A percentile compares a stretch with the other conserved stretches of the same genome.
Conservation (phyloP, 2,329 filamentous ascomycete genomes). For the Pestalotiopsis fici region DNA sequence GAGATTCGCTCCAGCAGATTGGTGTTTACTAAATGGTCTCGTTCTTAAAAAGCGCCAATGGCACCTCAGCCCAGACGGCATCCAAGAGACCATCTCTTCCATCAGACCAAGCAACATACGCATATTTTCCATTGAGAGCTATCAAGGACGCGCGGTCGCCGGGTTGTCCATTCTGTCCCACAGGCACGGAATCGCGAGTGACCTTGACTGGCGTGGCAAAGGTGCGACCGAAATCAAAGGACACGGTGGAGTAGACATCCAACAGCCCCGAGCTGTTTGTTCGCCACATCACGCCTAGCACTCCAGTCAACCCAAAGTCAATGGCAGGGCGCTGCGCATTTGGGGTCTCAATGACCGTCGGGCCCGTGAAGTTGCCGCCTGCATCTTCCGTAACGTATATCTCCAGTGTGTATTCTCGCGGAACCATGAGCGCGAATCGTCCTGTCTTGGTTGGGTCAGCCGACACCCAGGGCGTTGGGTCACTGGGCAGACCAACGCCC, state of each 20-base stretch:
- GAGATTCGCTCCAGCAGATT: no score
- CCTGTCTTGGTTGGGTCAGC: background rate
- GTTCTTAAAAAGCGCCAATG: background rate
- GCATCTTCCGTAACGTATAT: background rate
- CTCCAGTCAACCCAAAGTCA: background rate
- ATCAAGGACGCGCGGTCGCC: slow-evolving; percentile 2
- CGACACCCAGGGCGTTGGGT: background rate
- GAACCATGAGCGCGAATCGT: background rate
- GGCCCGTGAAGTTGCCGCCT: background rate
- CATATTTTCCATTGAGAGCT: background rate
- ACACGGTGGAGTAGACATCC: background rate
- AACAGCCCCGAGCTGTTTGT: background rate
- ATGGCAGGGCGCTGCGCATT: background rate
- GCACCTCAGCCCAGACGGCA: background rate
- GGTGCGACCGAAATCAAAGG: background rate
- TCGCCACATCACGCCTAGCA: background rate
- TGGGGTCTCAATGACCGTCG: background rate
- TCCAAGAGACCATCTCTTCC: background rate
- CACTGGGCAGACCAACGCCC: background rate
- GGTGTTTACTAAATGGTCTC: no score
- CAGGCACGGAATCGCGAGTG: background rate
- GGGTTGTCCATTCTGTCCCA: background rate
- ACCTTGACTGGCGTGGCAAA: slow-evolving; percentile 1
- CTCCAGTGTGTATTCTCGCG: background rate
- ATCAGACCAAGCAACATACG: background rate